A percentile compares a stretch with the other conserved stretches of the same genome.
phyloP scores from a whole-genome alignment of 2,329 filamentous ascomycete species.

The Alternaria panax region DNA sequence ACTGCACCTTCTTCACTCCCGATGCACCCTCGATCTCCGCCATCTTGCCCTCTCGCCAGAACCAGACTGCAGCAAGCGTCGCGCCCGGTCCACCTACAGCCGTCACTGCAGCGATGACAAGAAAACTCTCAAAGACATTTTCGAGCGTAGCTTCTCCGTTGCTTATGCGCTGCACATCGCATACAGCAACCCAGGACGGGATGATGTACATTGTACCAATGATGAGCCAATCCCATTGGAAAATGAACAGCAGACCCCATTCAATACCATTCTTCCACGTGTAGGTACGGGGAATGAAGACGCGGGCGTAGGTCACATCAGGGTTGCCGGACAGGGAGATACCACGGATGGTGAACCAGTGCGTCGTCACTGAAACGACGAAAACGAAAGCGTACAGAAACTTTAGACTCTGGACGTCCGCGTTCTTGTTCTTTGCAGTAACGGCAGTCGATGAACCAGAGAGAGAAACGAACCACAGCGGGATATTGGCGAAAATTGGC shows the following conservation, averaged over 20 bases:
- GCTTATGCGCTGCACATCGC: conserved; percentile 20
- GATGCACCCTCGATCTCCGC: conserved; percentile 17
- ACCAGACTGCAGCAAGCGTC: conserved; percentile 23
- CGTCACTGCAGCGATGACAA: conserved; percentile 10
- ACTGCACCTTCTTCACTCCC: conserved; percentile 19
- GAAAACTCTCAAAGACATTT: conserved; percentile 16
- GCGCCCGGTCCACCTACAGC: conserved; percentile 21
- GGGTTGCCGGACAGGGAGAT: conserved; percentile 22
- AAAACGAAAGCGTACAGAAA: conserved; percentile 19
- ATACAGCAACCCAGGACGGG: conserved; percentile 17
- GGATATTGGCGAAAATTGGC: conserved; percentile 23
- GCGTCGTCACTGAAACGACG: conserved; percentile 7
- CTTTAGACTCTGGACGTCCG: conserved; percentile 19
- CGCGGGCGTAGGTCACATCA: conserved; percentile 11
- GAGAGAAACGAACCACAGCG: conserved; percentile 22
- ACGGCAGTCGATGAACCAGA: conserved; percentile 10
- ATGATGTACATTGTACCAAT: conserved; percentile 7
- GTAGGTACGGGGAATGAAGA: conserved; percentile 20
- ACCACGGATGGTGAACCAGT: conserved; percentile 21
- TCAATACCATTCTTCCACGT: conserved; percentile 14
- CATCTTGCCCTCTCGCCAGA: conserved; percentile 26
- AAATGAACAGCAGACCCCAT: conserved; percentile 24
- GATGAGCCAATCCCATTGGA: conserved; percentile 31
- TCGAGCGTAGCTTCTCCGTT: conserved; percentile 15
- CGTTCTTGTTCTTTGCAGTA: conserved; percentile 12